Conservation (phyloP, 75 land plant genomes). For the Pinus albicaulis region DNA sequence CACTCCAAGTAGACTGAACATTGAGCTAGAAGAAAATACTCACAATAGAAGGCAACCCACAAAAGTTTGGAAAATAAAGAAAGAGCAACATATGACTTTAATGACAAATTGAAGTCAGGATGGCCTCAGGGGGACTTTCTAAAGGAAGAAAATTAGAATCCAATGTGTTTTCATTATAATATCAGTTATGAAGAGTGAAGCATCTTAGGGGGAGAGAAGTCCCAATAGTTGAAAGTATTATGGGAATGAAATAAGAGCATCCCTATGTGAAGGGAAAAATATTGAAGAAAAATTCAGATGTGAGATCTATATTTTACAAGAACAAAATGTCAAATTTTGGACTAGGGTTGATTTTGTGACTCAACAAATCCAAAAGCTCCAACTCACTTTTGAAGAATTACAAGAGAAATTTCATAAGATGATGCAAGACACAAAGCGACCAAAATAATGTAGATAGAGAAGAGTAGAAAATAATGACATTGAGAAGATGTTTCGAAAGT, state of each 20-base stretch:
- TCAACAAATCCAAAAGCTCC: conserved; percentile 53
- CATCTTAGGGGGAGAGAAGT: too few relatives aligned
- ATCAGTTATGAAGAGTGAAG: too few relatives aligned
- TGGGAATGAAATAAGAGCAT: conserved; percentile 2
- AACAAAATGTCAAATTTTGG: conserved; percentile 56
- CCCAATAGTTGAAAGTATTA: background rate
- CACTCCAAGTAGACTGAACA: too few relatives aligned
- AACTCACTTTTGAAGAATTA: conserved; percentile 33
- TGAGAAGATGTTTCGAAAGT: conserved; percentile 34
- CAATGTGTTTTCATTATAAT: too few relatives aligned
- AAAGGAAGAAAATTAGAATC: too few relatives aligned
- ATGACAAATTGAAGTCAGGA: too few relatives aligned
- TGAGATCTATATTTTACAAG: conserved; percentile 44
- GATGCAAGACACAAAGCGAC: conserved; percentile 18
- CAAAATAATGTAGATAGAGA: conserved; percentile 3
- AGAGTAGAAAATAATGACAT: conserved; percentile 26
- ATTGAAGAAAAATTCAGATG: conserved; percentile 42
- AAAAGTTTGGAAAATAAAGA: too few relatives aligned
- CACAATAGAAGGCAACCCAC: too few relatives aligned
- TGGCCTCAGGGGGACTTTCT: too few relatives aligned
- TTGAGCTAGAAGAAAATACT: too few relatives aligned
- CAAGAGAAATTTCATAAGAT: conserved; percentile 27
- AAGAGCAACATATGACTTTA: too few relatives aligned
- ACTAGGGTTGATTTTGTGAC: conserved; percentile 40
- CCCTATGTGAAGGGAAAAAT: background rate